Evolutionary conservation across 495 filamentous ascomycete genomes (phyloP).

Genomic region (Xylaria intraflava): DNA sequence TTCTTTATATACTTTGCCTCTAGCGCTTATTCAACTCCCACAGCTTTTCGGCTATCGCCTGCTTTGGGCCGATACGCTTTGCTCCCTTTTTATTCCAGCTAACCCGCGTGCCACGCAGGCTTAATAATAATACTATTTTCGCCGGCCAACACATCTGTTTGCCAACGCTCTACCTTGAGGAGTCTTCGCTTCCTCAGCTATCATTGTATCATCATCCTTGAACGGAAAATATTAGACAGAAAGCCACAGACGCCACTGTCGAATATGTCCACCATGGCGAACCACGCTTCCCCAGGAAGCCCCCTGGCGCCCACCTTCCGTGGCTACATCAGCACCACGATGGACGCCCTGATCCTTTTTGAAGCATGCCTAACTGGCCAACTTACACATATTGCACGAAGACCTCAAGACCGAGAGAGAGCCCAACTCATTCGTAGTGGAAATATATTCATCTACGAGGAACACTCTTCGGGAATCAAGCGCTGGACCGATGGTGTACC

Average conservation of each 20-base stretch:
- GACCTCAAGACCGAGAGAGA: constrained; percentile 81
- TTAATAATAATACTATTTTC: background rate
- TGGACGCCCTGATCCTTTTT: constrained; percentile 70
- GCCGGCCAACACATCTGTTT: background rate
- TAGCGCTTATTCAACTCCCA: no score
- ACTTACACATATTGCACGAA: constrained; percentile 66
- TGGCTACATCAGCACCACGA: constrained; percentile 63
- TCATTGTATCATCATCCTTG: background rate
- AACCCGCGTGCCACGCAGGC: background rate
- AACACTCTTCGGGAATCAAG: constrained; percentile 82
- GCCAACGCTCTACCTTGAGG: background rate
- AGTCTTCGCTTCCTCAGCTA: background rate
- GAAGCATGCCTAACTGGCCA: constrained; percentile 64
- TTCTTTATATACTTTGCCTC: background rate
- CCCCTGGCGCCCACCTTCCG: constrained; percentile 46
- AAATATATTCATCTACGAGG: constrained; percentile 84
- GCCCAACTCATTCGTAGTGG: constrained; percentile 68
- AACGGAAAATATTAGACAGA: background rate
- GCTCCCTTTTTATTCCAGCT: background rate
- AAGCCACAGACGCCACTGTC: background rate
- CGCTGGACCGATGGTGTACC: constrained; percentile 87
- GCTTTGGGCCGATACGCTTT: background rate
- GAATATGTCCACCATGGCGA: constrained; percentile 6
- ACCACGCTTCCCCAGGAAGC: constrained; percentile 7
- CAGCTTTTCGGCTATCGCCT: no score